Base-by-base conservation (phyloP, 139 green algal genomes). In the Chlamydomonas sp. region DNA sequence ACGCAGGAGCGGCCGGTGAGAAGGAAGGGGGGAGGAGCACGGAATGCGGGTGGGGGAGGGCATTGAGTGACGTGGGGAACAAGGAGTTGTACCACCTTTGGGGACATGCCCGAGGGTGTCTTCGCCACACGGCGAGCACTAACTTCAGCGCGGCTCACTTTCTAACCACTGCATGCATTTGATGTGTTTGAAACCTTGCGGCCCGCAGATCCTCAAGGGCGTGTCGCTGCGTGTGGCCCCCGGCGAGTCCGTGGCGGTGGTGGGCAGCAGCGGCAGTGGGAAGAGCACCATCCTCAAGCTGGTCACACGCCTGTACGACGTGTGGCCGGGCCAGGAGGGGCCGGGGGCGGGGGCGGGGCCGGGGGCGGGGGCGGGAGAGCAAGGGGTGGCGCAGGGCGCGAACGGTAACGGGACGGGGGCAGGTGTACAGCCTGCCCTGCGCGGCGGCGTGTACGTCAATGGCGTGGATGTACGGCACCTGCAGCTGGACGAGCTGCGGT, bases 271-370 rank as follows among this genome's bases (percentile, higher is more conserved):
- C 62, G 97, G 97, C 63, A 91, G 85, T 78, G 91, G 98, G 88
- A 99, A 99, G 88, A 96, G 89, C 80, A 99, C 97, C 2, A 94
- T 99, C 18, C 91, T 99, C 3, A 90, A 90, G 76, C 94, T 99
- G 5, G 59, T 97, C 12, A 93, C 94, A 59, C 92, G 95, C 16
- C 90, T 97, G 68, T 98, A 97, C 90, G 95, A 98, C 68, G 85
- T 91, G 7, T n/a, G 0, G 92, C 68, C 14, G 68, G 68, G 14
- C 14, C 68, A 31, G 20, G 71, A 4, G 71, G 71, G 8, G 71
- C 20, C 17, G 18, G 71, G 20, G 71, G 5, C 18, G 20, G 71
- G 5, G 18, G 71, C 17, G 5, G 20, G 58, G 71, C 9, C 9
- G 9, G 64, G 64, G 12, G 64, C 67, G 67, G 67, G 67, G 31